Base-by-base conservation (phyloP, 306 rosid species). In the Gastrolobium bilobum region DNA sequence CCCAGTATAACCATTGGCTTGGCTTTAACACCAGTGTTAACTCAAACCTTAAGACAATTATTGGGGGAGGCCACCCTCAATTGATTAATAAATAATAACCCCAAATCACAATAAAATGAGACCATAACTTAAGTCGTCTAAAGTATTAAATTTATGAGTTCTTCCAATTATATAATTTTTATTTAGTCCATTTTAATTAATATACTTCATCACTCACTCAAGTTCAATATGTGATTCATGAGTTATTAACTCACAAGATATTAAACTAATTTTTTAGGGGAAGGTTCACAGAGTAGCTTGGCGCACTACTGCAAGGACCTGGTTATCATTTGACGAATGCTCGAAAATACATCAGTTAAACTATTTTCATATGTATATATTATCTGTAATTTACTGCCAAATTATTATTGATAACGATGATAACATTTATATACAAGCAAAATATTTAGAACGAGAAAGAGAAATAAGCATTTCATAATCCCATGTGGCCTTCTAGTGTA, bases 201-300 rank as follows among this genome's bases (percentile, higher is more conserved):
- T 20, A 20, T 20, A 20, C 26, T 20, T 20, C 26, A 20, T 20
- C 26, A 20, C 26, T 20, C 26, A 20, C 26, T 20, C 26, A 20
- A 20, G 26, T 20, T 20, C 26, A 20, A 20, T 20, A 20, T 20
- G 26, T 20, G 26, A 20, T 20, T 20, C 26, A 20, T 20, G 26
- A 20, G 26, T 20, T n/a, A 39, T 20, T 10, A 47, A 70, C 4
- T 2, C 70, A 74, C 60, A 59, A 2, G 60, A 44, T 74, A 39
- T 63, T 63, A 63, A 63, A 63, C 37, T n/a, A 34, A 61, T 61
- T n/a, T 37, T 34, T 61, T 4, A 11, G 71, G 61, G 6, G 71
- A 5, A 26, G 11, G 34, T 4, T 48, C 39, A 33, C 0, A 3
- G 50, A 34, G 13, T 75, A 46, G 71, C 71, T 59, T 75, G 71